Percentiles rank a stretch among this genome's conserved stretches.
phyloP scores from a whole-genome alignment of 2,329 filamentous ascomycete species.

The Paramyrothecium roridum region DNA sequence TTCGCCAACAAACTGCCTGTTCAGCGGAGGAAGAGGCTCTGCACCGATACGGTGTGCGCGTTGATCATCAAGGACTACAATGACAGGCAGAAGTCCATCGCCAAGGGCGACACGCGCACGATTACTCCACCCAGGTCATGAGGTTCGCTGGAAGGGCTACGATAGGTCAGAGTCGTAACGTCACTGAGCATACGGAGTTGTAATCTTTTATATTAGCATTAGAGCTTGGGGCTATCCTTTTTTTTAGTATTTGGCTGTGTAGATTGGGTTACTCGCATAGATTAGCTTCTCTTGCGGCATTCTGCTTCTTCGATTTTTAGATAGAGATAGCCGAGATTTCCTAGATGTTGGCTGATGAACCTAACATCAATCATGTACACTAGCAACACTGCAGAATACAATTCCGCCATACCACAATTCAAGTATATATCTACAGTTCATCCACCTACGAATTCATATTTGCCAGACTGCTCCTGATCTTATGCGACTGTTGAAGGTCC shows the following conservation, averaged over 20 bases:
- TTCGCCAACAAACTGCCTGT: conserved; percentile 79
- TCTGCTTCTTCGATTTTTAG: neutral
- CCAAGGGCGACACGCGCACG: conserved; percentile 30
- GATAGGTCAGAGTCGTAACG: neutral
- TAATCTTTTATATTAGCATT: too few relatives aligned
- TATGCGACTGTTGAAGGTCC: neutral
- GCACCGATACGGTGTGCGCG: conserved; percentile 80
- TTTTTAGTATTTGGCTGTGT: neutral
- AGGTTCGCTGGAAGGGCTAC: neutral
- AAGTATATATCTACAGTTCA: too few relatives aligned
- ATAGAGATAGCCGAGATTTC: neutral
- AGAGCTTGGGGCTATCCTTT: neutral
- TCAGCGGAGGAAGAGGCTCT: conserved; percentile 73
- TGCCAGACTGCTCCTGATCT: neutral
- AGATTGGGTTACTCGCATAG: neutral
- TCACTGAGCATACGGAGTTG: too few relatives aligned
- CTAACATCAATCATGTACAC: neutral
- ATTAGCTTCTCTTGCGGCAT: neutral
- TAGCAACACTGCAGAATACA: neutral
- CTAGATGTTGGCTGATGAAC: neutral
- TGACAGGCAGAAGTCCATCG: conserved; percentile 57
- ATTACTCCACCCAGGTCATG: conserved; percentile 11
- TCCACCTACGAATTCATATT: too few relatives aligned
- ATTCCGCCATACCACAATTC: neutral
- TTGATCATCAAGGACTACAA: conserved; percentile 79